Evolutionary conservation across 2,329 filamentous ascomycete genomes (phyloP).

Genomic region (Talaromyces islandicus): DNA sequence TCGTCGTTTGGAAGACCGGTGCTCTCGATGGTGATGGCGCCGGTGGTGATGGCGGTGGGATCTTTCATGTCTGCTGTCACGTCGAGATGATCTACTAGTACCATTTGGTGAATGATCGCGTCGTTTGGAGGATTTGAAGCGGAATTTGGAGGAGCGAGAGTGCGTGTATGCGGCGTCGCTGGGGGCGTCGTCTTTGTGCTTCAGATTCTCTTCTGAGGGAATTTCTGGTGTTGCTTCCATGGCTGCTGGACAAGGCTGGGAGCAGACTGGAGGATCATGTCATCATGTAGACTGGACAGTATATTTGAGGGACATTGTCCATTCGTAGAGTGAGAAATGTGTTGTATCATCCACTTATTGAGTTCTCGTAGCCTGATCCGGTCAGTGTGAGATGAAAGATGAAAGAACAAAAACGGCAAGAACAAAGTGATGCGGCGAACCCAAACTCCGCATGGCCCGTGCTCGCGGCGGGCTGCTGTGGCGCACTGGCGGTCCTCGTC

Average conservation of each 20-base stretch:
- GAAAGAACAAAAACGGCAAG: background rate
- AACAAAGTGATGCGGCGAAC: background rate
- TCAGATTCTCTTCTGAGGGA: background rate
- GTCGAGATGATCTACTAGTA: background rate
- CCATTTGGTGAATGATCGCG: conserved; percentile 3
- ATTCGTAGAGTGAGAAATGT: background rate
- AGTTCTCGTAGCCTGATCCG: background rate
- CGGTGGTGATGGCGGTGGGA: conserved; percentile 12
- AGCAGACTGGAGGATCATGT: background rate
- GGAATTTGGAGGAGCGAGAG: conserved; percentile 22
- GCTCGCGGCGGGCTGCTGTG: background rate
- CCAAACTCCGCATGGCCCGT: conserved; percentile 10
- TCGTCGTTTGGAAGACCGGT: conserved; percentile 21
- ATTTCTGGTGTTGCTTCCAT: conserved; percentile 3
- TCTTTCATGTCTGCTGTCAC: conserved; percentile 5
- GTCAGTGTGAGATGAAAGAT: background rate
- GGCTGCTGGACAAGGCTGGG: background rate
- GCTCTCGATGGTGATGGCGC: conserved; percentile 19
- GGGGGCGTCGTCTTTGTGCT: background rate
- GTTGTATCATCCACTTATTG: background rate
- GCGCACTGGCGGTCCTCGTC: background rate
- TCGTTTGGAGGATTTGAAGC: conserved; percentile 25
- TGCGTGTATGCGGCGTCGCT: background rate
- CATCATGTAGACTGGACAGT: conserved; percentile 4
- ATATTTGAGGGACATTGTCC: background rate